Base-by-base conservation (phyloP, 257 asterid species). In the Capsicum rhomboideum region DNA sequence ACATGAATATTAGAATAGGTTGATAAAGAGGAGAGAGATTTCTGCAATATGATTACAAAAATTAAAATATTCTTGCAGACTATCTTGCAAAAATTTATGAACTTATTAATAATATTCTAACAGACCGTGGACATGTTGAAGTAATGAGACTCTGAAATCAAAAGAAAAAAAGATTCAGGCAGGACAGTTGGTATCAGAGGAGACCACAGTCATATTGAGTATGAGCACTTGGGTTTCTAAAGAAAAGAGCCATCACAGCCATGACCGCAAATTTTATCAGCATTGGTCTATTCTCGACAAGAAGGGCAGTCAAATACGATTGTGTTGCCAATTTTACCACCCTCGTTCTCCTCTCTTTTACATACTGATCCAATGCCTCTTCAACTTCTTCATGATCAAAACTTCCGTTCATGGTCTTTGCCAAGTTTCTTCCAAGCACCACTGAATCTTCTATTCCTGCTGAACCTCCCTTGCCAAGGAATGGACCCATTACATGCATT, bases 401-500 rank as follows among this genome's bases (percentile, higher is more conserved):
- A 71, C 14, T 49, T 23, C 80, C 59, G 12, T 58, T 10, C n/a
- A 34, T 58, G 0, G 44, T 13, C 6, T 80, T 80, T 20, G 84
- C 89, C 64, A 89, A 50, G 54, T 85, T 86, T 85, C 92, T 86
- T 17, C 88, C 90, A 49, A 89, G 89, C 21, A 89, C 92, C 69
- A 89, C 88, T 10, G 90, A 90, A 42, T 89, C 90, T 75, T 89
- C 90, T 4, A 87, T 31, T 64, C 84, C 84, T 1, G 89, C 86
- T 6, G 92, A 89, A 13, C 89, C 89, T 42, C 92, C 90, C 66
- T 89, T 89, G 2, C 86, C 92, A 42, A 89, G 74, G 79, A 84
- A 87, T 37, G 92, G 90, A 56, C 92, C 90, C 90, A 89, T 89
- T 23, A 69, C 87, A 61, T 89, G 92, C 90, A 89, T 87, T 75